phyloP scores from a whole-genome alignment of 768 basidiomycete genomes.

The Megacollybia marginata region DNA sequence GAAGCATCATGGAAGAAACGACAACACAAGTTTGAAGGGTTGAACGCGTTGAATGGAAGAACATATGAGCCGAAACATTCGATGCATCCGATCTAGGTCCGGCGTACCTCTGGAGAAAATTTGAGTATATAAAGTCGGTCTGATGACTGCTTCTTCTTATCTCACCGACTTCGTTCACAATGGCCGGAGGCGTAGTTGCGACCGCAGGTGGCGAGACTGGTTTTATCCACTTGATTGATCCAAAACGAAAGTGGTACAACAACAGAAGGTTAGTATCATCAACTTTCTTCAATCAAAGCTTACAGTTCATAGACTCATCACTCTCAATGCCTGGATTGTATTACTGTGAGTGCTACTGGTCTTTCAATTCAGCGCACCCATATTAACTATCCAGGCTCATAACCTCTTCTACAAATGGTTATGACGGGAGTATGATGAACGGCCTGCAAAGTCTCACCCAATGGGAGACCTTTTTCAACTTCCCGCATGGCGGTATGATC shows the following conservation, averaged over 20 bases:
- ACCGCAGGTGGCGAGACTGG: conserved; percentile 23
- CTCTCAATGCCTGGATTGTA: conserved; percentile 63
- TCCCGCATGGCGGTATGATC: conserved; percentile 49
- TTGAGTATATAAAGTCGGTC: conserved; percentile 23
- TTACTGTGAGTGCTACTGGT: conserved; percentile 39
- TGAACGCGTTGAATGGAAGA: too few relatives aligned
- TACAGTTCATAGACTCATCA: conserved; percentile 37
- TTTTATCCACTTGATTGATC: conserved; percentile 53
- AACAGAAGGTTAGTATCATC: conserved; percentile 51
- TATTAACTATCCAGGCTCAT: conserved; percentile 41
- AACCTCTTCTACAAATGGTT: conserved; percentile 71
- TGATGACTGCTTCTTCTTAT: conserved; percentile 17
- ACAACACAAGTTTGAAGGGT: too few relatives aligned
- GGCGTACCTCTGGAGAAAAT: conserved; percentile 18
- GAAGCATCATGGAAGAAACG: too few relatives aligned
- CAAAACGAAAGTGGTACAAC: conserved; percentile 68
- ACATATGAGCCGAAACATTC: neutral
- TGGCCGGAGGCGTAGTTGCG: conserved; percentile 49
- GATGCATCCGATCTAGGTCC: neutral
- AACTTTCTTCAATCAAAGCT: neutral
- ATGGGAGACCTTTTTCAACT: conserved; percentile 57
- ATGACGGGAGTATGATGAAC: conserved; percentile 78
- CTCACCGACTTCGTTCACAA: conserved; percentile 26
- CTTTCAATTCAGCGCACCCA: neutral
- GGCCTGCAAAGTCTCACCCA: conserved; percentile 61